These are phyloP conservation scores for Bipolaris cookei DNA, from an alignment of 2,329 filamentous ascomycete genomes.

Conservation along the genomic window DNA sequence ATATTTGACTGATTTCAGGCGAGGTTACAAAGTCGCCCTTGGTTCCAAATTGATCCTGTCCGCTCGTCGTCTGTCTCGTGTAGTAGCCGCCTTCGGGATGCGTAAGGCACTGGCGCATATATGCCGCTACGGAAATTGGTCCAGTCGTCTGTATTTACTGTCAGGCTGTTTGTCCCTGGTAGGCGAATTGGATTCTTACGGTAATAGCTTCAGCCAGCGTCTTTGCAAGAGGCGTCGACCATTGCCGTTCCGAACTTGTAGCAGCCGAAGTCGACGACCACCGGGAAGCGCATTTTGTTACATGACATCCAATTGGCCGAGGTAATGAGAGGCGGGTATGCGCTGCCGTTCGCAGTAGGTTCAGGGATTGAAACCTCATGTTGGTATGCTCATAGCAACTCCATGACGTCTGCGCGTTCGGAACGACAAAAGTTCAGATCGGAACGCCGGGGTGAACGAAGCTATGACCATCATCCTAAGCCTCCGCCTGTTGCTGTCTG, in stretches of 20 bases:
- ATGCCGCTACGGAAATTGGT: slow-evolving; percentile 87
- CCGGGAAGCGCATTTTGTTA: slow-evolving; percentile 39
- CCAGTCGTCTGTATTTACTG: slow-evolving; percentile 71
- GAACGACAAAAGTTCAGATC: slow-evolving; percentile 34
- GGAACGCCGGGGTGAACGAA: slow-evolving; percentile 38
- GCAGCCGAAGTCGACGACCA: slow-evolving; percentile 42
- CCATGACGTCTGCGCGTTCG: slow-evolving; percentile 42
- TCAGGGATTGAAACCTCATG: slow-evolving; percentile 43
- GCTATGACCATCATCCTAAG: slow-evolving; percentile 41
- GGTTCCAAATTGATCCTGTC: slow-evolving; percentile 85
- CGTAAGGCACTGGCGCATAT: slow-evolving; percentile 98
- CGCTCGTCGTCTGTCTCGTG: slow-evolving; percentile 70
- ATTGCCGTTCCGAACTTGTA: slow-evolving; percentile 60
- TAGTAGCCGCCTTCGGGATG: slow-evolving; percentile 93
- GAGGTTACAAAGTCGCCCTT: slow-evolving; percentile 97
- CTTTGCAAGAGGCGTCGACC: slow-evolving; percentile 92
- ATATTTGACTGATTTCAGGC: slow-evolving; percentile 95
- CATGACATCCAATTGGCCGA: slow-evolving; percentile 8
- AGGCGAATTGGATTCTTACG: slow-evolving; percentile 56
- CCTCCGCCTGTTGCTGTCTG: slow-evolving; percentile 6
- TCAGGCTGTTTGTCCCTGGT: slow-evolving; percentile 4
- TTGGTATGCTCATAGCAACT: slow-evolving; percentile 30
- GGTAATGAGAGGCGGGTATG: slow-evolving; percentile 23
- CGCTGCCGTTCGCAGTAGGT: slow-evolving; percentile 31
- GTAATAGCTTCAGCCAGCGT: slow-evolving; percentile 85